These are phyloP conservation scores for Kodamaea fungicola DNA, from an alignment of 1,139 yeast genomes.

Conservation along the genomic window DNA sequence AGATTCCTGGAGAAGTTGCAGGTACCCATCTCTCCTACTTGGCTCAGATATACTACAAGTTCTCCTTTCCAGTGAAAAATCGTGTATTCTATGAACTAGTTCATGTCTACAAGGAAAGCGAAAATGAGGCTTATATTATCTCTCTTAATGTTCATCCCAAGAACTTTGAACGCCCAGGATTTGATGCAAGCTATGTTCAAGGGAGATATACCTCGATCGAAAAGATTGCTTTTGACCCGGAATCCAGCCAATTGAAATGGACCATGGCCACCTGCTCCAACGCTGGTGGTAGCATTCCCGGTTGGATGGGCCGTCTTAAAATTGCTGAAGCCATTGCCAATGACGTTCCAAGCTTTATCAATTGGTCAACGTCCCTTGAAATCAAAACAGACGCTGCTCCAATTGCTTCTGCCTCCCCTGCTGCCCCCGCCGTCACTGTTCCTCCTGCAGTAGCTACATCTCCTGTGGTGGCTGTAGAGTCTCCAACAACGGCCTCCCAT, in stretches of 20 bases:
- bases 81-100: conserved; percentile 63
- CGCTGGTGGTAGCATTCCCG: conserved; percentile 66
- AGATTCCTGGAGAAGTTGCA: conserved; percentile 8
- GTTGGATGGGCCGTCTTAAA: conserved; percentile 55
- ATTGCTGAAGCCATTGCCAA: conserved; percentile 57
- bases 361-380: conserved; percentile 34
- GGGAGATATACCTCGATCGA: conserved; percentile 62
- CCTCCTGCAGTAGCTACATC: conserved; percentile 3
- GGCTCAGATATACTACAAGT: conserved; percentile 40
- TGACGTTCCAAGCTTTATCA: conserved; percentile 63
- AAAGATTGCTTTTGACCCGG: conserved; percentile 37
- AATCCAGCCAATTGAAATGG: conserved; percentile 50
- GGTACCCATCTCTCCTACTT: conserved; percentile 15
- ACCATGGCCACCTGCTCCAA: conserved; percentile 61
- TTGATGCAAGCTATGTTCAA: conserved; percentile 23
- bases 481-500: not conserved
- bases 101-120: conserved; percentile 35
- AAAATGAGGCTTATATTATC: conserved; percentile 43
- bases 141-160: conserved; percentile 45
- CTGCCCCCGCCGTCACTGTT: conserved; percentile 2
- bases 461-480: conserved; percentile 1
- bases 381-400: conserved; percentile 8
- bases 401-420: conserved; percentile 5
- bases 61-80: conserved; percentile 45
- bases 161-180: conserved; percentile 12